Base-by-base conservation (phyloP, 805 yeast species). In the Hanseniaspora meyeri region DNA sequence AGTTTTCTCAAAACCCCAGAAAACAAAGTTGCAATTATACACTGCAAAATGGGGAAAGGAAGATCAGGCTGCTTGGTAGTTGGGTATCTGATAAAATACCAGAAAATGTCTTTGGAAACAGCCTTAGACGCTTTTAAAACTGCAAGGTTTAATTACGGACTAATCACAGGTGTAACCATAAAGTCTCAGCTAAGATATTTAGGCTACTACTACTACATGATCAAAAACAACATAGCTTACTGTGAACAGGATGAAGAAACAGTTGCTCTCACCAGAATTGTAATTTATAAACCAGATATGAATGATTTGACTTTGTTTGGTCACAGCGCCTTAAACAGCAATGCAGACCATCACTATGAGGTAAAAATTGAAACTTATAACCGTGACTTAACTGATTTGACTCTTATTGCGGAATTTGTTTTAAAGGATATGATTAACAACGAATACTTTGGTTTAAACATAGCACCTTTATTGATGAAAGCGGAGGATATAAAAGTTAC, bases 21-120 rank as follows among this genome's bases (percentile, higher is more conserved):
- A 0, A 58, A 68, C 0, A 74, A 77, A 56, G 81, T 84, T 2
- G 89, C 86, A 0, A 74, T 86, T 0, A 67, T 91, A 8, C 97
- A 91, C 65, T 91, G 97, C 66, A 82, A 85, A 63, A 86, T 87
- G 60, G 97, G 97, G 0, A 89, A 88, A 68, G 97, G 97, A 0
- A 72, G 97, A 31, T 83, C 95, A 0, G 97, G 97, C 0, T 76
- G 89, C 1, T 68, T 87, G 1, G 77, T 78, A 7, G 79, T 86
- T 59, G 87, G 89, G 0, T 85, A 80, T 63, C 66, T 90, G 59
- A 82, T 89, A 78, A 74, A 72, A 52, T 65, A 68, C 51, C 65
- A 66, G 37, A 69, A 69, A 2, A 55, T 72, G 55, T 59, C 73
- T 0, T 70, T 75, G 14, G 67, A 70, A 1, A 74, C 71, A 19